phyloP scores from a whole-genome alignment of 148 eudicot species.

The Fagopyrum tataricum region DNA sequence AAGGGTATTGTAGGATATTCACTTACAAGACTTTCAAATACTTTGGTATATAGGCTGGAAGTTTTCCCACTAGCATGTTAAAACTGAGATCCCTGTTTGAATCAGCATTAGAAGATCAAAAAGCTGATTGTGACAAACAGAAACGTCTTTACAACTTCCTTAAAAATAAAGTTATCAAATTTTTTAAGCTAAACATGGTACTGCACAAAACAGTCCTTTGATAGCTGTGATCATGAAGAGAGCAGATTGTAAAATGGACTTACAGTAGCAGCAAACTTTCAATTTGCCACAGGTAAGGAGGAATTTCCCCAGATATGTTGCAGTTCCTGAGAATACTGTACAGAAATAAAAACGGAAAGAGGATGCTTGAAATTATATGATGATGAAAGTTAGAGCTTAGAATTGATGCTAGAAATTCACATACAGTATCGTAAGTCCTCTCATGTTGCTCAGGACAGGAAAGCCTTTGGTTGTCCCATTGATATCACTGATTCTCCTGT shows the following conservation, averaged over 20 bases:
- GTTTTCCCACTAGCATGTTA: slow-evolving; percentile 47
- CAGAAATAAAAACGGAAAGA: slow-evolving; percentile 22
- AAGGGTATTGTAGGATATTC: not conserved
- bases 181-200: not conserved
- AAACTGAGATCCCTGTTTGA: slow-evolving; percentile 62
- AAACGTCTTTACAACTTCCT: not conserved
- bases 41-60: slow-evolving; percentile 39
- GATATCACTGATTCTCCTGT: slow-evolving; percentile 73
- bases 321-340: slow-evolving; percentile 63
- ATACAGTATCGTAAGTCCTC: slow-evolving; percentile 32
- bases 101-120: not conserved
- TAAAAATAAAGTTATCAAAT: not conserved
- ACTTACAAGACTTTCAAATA: slow-evolving; percentile 54
- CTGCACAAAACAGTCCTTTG: not conserved
- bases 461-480: slow-evolving; percentile 39
- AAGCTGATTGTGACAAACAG: not conserved
- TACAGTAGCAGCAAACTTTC: slow-evolving; percentile 40
- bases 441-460: slow-evolving; percentile 39
- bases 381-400: not conserved
- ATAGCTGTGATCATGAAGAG: not conserved
- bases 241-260: slow-evolving; percentile 23
- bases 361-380: not conserved
- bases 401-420: slow-evolving; percentile 15
- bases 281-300: slow-evolving; percentile 46
- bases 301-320: slow-evolving; percentile 59